Evolutionary conservation across 495 filamentous ascomycete genomes (phyloP).

Genomic region (Penicillium canariense): DNA sequence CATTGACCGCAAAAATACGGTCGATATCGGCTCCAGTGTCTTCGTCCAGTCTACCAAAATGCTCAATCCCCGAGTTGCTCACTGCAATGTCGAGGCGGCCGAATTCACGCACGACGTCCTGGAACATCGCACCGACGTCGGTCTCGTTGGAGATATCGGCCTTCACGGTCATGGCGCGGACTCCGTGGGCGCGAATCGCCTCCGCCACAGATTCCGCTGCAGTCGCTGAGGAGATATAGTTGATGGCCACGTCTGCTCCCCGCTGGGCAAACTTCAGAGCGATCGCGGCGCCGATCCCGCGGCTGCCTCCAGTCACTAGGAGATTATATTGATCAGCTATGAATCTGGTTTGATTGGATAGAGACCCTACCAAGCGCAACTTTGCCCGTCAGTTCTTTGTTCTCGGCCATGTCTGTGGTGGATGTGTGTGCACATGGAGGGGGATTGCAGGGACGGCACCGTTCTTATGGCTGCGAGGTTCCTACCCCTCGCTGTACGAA

Average conservation of each 20-base stretch:
- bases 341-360: not conserved
- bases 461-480: not conserved
- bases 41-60: slow-evolving; percentile 46
- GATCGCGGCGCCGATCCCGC: slow-evolving; percentile 41
- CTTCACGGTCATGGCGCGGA: slow-evolving; percentile 47
- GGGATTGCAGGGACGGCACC: not conserved
- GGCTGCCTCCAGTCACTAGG: slow-evolving; percentile 33
- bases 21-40: slow-evolving; percentile 54
- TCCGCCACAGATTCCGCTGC: slow-evolving; percentile 47
- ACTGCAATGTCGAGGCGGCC: slow-evolving; percentile 44
- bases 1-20: slow-evolving; percentile 53
- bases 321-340: not conserved
- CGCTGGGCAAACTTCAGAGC: slow-evolving; percentile 39
- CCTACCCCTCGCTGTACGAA: too few species aligned
- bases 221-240: slow-evolving; percentile 30
- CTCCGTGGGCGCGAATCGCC: slow-evolving; percentile 42
- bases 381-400: slow-evolving; percentile 26
- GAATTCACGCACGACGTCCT: slow-evolving; percentile 40
- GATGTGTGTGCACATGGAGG: not conserved
- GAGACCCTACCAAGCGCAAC: slow-evolving; percentile 21
- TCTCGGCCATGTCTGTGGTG: slow-evolving; percentile 11
- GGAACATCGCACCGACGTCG: slow-evolving; percentile 45
- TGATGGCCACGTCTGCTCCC: slow-evolving; percentile 42
- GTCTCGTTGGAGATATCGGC: slow-evolving; percentile 49
- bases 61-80: slow-evolving; percentile 55